These are phyloP conservation scores for Mucor plumbeus DNA, from an alignment of 371 early-diverging fungal genomes.

Conservation along the genomic window DNA sequence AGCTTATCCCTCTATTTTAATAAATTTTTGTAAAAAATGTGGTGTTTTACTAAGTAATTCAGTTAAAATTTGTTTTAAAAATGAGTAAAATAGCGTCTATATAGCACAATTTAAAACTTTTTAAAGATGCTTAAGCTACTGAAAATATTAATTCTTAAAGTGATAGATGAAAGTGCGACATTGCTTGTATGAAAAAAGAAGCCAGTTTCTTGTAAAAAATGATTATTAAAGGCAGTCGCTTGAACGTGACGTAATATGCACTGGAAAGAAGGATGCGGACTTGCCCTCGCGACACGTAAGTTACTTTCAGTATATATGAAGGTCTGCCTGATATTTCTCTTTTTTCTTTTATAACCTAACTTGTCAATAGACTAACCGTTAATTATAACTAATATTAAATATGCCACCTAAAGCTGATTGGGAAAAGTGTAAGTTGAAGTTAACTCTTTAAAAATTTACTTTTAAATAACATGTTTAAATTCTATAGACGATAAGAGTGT, in stretches of 20 bases:
- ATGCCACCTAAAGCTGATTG: slow-evolving; percentile 67
- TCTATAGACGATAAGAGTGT: slow-evolving; percentile 76
- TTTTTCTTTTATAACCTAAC: slow-evolving; percentile 3
- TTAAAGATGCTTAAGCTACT: too few relatives aligned
- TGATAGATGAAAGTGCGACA: too few relatives aligned
- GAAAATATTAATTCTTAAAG: too few relatives aligned
- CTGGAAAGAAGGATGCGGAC: slow-evolving; percentile 9
- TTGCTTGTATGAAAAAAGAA: too few relatives aligned
- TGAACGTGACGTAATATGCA: slow-evolving; percentile 15
- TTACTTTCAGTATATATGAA: slow-evolving; percentile 15
- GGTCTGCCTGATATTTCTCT: slow-evolving; percentile 2
- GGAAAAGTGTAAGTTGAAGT: slow-evolving; percentile 87
- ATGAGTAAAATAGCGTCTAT: too few relatives aligned
- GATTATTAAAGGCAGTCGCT: not conserved
- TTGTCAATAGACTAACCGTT: slow-evolving; percentile 8
- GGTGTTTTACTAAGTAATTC: too few relatives aligned
- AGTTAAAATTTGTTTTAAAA: too few relatives aligned
- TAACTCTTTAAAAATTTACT: too few relatives aligned
- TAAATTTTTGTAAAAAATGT: too few relatives aligned
- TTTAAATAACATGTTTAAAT: not conserved
- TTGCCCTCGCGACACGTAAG: slow-evolving; percentile 27
- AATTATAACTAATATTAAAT: slow-evolving; percentile 9
- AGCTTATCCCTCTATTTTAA: too few relatives aligned
- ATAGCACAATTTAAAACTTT: too few relatives aligned
- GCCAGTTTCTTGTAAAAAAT: too few relatives aligned